A percentile compares a stretch with the other conserved stretches of the same genome.
Conservation (phyloP, 2,329 filamentous ascomycete species). For the Colletotrichum sp. region DNA sequence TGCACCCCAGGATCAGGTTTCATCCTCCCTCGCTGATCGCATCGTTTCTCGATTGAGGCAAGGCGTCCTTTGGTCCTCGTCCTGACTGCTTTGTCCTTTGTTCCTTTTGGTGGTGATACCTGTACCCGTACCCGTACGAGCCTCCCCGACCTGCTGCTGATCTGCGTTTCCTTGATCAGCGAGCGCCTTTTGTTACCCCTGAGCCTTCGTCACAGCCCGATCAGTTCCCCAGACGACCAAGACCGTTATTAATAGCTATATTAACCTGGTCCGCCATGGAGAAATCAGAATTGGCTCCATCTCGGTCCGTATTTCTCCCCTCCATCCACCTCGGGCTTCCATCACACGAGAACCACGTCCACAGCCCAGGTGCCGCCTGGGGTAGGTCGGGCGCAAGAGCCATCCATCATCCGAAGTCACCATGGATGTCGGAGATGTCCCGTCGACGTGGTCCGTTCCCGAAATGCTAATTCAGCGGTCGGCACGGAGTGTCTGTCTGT, state of each 20-base stretch:
- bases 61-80: background rate
- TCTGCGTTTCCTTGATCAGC: background rate
- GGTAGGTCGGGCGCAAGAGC: background rate
- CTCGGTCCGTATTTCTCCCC: background rate
- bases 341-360: background rate
- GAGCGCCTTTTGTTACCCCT: background rate
- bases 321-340: background rate
- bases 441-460: constrained; percentile 2
- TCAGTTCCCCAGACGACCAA: constrained; percentile 14
- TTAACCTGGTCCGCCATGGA: background rate
- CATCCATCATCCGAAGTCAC: constrained; percentile 14
- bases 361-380: background rate
- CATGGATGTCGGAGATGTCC: background rate
- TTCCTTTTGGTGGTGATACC: background rate
- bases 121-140: background rate
- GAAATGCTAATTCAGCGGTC: constrained; percentile 6
- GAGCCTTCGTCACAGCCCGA: background rate
- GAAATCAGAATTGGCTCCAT: background rate
- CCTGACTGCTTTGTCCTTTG: background rate
- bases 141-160: background rate
- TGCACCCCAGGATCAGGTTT: background rate
- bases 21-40: background rate
- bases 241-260: background rate
- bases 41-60: background rate
- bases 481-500: background rate